Evolutionary conservation across 768 basidiomycete genomes (phyloP).

Genomic region (Leccinum rimulosum): DNA sequence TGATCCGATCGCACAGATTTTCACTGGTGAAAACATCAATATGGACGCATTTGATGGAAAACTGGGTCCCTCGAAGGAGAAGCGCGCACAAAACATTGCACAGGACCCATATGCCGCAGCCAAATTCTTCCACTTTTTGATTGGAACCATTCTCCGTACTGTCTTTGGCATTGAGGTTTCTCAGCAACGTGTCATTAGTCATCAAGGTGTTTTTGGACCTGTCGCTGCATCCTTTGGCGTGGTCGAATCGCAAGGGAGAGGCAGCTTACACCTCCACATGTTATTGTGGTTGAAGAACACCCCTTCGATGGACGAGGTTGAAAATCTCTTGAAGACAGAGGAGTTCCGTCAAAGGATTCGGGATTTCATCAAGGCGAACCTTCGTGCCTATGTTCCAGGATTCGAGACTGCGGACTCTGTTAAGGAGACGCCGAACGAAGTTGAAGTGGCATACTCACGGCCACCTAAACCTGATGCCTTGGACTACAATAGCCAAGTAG

Average conservation of each 20-base stretch:
- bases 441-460: too few species aligned
- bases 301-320: not conserved
- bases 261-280: conserved; percentile 2
- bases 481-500: too few species aligned
- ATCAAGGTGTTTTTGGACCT: not conserved
- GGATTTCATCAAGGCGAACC: not conserved
- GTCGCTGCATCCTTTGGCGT: not conserved
- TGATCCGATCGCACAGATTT: not conserved
- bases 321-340: not conserved
- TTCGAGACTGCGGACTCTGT: not conserved
- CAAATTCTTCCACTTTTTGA: not conserved
- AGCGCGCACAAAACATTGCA: not conserved
- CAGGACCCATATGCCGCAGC: not conserved
- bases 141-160: not conserved
- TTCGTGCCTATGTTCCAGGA: not conserved
- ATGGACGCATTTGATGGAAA: not conserved
- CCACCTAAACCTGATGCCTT: too few species aligned
- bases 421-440: too few species aligned
- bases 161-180: not conserved
- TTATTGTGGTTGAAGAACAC: not conserved
- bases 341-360: not conserved
- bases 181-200: not conserved
- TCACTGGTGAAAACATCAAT: not conserved
- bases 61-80: not conserved
- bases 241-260: conserved; percentile 1